phyloP scores from a whole-genome alignment of 2,329 filamentous ascomycete species.

The Penicillium sclerotigenum region DNA sequence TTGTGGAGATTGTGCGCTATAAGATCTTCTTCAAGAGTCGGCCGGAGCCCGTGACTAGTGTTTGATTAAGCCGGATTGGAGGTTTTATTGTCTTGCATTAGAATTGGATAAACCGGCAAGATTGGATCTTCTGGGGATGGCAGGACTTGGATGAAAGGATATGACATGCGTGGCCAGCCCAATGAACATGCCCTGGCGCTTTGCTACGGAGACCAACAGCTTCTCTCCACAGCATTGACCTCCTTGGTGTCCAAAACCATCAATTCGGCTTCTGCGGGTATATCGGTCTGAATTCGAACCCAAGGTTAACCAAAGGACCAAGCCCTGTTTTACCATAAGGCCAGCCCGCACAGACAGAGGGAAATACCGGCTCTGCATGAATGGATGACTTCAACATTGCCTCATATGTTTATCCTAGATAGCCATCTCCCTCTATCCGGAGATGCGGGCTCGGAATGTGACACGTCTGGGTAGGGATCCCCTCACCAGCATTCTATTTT shows the following conservation, averaged over 20 bases:
- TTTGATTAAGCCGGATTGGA: conserved; percentile 17
- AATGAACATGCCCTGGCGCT: neutral
- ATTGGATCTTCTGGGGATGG: neutral
- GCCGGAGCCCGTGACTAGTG: conserved; percentile 73
- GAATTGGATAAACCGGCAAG: neutral
- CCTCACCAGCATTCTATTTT: neutral
- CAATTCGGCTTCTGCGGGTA: neutral
- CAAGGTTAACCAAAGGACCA: neutral
- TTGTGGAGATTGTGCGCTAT: conserved; percentile 81
- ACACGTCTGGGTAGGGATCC: conserved; percentile 1
- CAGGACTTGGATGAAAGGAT: neutral
- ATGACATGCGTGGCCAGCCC: neutral
- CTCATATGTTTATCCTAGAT: conserved; percentile 5
- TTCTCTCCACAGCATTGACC: neutral
- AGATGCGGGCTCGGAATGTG: conserved; percentile 1
- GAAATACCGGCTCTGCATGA: neutral
- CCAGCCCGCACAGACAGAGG: neutral
- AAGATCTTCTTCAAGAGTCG: conserved; percentile 81
- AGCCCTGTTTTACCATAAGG: neutral
- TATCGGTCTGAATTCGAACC: neutral
- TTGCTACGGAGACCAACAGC: neutral
- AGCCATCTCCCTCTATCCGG: neutral
- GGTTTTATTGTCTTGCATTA: neutral
- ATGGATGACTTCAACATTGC: conserved; percentile 9
- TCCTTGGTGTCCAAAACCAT: neutral